Conservation (phyloP, 352 stramenopile species). For the Globisporangium acanthophoron region DNA sequence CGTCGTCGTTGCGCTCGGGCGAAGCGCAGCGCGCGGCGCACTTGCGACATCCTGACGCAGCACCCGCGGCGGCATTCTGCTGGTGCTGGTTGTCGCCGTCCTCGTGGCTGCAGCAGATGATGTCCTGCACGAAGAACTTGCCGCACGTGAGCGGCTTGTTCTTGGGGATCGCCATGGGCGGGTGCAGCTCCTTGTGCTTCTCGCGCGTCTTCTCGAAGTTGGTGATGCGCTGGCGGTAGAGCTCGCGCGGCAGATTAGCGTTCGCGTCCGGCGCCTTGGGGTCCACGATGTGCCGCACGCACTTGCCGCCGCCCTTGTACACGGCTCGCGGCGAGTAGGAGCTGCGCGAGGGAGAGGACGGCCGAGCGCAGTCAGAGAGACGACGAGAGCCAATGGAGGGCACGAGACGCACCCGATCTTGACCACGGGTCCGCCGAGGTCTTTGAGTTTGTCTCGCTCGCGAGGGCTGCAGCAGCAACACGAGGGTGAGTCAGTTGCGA, state of each 20-base stretch:
- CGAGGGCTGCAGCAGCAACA: slow-evolving; percentile 26
- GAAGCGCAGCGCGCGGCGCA: slow-evolving; percentile 22
- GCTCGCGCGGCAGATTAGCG: slow-evolving; percentile 24
- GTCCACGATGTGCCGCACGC: slow-evolving; percentile 24
- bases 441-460: slow-evolving; percentile 33
- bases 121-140: slow-evolving; percentile 56
- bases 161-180: slow-evolving; percentile 44
- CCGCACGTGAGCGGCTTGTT: slow-evolving; percentile 52
- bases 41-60: slow-evolving; percentile 10
- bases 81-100: slow-evolving; percentile 7
- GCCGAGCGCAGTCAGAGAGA: neutral
- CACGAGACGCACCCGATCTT: slow-evolving; percentile 34
- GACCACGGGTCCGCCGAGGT: slow-evolving; percentile 25
- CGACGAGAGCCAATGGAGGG: neutral
- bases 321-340: slow-evolving; percentile 42
- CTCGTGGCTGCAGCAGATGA: slow-evolving; percentile 19
- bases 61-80: slow-evolving; percentile 11
- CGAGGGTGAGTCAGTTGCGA: neutral
- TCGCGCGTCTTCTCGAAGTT: slow-evolving; percentile 54
- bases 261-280: slow-evolving; percentile 11
- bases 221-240: slow-evolving; percentile 36
- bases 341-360: slow-evolving; percentile 5
- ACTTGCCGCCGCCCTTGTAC: slow-evolving; percentile 55
- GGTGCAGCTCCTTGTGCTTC: slow-evolving; percentile 68
- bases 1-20: slow-evolving; percentile 13